Base-by-base conservation (phyloP, 768 basidiomycete species). In the Suillus variegatus region DNA sequence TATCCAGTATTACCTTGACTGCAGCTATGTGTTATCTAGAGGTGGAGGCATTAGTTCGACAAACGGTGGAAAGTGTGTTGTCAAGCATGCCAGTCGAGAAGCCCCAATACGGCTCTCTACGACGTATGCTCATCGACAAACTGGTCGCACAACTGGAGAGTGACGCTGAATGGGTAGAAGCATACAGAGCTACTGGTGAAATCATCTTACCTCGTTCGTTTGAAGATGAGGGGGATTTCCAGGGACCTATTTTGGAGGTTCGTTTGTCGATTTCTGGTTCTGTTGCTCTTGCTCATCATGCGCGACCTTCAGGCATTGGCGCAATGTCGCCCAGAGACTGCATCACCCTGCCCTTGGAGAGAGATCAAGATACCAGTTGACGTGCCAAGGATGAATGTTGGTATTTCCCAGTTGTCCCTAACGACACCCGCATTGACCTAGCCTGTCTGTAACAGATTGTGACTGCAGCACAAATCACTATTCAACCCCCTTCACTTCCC, bases 351-450 rank as follows among this genome's bases (percentile, higher is more conserved):
- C 22, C 71, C 79, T 20, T 97, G 94, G 93, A 83, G 88, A 52
- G 87, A 90, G 68, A 84, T 96, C 52, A 83, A 81, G 64, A 93
- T 96, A 56, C 93, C 94, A 32, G 90, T 96, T 6, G 95, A 96
- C 71, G 83, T 96, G 38, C 95, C 95, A 70, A 80, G 80, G 64
- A 89, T 93, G 84, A 87, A 89, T 72, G 95, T 93, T 65, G 77
- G 90, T 78, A 55, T 18, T 8, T 55, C 52, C 20, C 18, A 47
- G 63, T 36, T 65, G 32, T 52, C 60, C 63, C 68, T 25, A 54
- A 55, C 64, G 64, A 67, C 32, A 55, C 65, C 64, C 49, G 25
- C 28, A 28, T 44, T 43, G 20, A 43, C 16, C 0, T 60, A 40
- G 18, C 38, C 1, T 32, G 22, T 22, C 65, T 52, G 32, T 40